A percentile compares a stretch with the other conserved stretches of the same genome.
These are phyloP conservation scores for Haberlea rhodopensis DNA, from an alignment of 257 asterid species.

Conservation along the genomic window DNA sequence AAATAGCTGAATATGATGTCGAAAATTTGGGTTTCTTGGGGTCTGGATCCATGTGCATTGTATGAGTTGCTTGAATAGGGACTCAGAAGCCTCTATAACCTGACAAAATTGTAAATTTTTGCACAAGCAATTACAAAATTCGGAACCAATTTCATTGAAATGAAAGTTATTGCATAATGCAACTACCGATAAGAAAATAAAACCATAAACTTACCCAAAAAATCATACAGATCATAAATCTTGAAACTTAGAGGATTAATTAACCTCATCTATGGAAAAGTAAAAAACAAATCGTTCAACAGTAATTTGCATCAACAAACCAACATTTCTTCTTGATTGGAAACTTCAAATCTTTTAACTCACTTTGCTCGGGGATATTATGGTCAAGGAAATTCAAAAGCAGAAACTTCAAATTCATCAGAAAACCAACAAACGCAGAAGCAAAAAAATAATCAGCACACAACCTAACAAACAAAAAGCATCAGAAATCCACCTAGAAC, in stretches of 20 bases:
- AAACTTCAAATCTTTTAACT: neutral
- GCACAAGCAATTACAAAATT: neutral
- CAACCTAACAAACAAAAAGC: neutral
- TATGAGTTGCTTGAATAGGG: neutral
- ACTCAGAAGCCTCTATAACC: neutral
- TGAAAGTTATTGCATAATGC: conserved; percentile 16
- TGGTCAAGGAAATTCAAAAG: conserved; percentile 14
- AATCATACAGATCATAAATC: neutral
- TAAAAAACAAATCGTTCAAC: neutral
- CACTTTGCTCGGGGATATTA: too few species aligned
- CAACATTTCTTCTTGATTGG: too few species aligned
- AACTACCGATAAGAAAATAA: neutral
- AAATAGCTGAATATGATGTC: conserved; percentile 12
- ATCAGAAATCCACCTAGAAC: neutral
- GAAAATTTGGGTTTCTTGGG: conserved; percentile 34
- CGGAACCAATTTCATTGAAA: neutral
- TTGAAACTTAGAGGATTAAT: neutral
- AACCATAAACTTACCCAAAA: too few species aligned
- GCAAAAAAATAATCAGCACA: conserved; percentile 6
- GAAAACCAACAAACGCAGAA: conserved; percentile 8
- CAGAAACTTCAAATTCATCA: conserved; percentile 19
- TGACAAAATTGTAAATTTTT: conserved; percentile 14
- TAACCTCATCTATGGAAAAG: neutral
- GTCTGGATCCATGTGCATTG: conserved; percentile 37
- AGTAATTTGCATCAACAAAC: conserved; percentile 7